Base-by-base conservation (phyloP, 1,284 basidiomycete species). In the Erythrobasidium hasegawianum region DNA sequence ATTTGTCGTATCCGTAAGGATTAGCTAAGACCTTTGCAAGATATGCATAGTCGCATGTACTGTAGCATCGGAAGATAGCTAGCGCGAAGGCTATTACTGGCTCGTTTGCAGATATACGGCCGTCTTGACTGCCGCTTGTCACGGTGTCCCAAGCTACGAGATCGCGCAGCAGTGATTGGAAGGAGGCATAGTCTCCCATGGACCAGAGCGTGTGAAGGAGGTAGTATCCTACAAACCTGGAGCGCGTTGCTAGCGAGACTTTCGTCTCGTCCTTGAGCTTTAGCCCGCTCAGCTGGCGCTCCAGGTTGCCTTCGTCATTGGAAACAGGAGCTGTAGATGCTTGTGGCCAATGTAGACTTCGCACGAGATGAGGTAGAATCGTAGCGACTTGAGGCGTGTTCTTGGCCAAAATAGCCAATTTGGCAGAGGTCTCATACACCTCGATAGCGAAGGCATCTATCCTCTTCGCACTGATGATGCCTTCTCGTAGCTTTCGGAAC, bases 401-500 rank as follows among this genome's bases (percentile, higher is more conserved):
- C 9, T 26, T 55, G 9, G 27, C 57, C 33, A 67, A 24, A 16
- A 69, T 58, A 26, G 68, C 62, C 27, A 70, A 50, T 41, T 56
- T 52, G 2, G 61, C 50, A 16, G 67, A 70, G 8, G 58, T 62
- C 56, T 70, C 69, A 41, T 70, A 70, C 10, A 64, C 67, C 47
- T 68, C 69, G 2, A 68, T 53, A 10, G 69, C 67, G 45, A 70
- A 70, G 27, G 20, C 39, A 49, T 70, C 69, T n/a, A 27, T 29
- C 7, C 69, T 57, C 22, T 60, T 22, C 1, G 58, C 52, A 18
- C 67, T 68, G 14, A 70, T 55, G 29, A 70, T 55, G 10, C 69
- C 69, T 59, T 70, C 69, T 39, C 69, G 57, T 20, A 70, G 53
- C 54, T 70, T 70, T 29, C 68, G 68, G 18, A 69, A 57, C 33